A percentile compares a stretch with the other conserved stretches of the same genome.
phyloP scores from a whole-genome alignment of 306 rosid species.

The Carpinus viminea region DNA sequence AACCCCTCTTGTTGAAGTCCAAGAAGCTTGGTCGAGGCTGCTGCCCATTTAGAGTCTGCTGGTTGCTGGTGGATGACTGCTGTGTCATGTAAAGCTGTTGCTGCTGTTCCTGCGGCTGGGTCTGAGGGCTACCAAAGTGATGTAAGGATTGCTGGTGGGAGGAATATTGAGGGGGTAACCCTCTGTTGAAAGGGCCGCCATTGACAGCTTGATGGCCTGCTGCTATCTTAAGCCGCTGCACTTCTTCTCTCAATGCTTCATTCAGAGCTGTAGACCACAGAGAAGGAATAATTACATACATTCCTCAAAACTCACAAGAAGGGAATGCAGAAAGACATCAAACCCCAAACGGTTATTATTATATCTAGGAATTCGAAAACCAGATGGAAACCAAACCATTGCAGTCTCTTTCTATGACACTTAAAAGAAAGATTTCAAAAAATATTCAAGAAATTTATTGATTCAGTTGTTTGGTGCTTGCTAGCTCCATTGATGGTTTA shows the following conservation, averaged over 20 bases:
- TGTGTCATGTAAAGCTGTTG: constrained; percentile 53
- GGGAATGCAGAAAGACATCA: constrained; percentile 1
- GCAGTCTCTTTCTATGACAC: not conserved
- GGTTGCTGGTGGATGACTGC: constrained; percentile 45
- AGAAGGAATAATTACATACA: not conserved
- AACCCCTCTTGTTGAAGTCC: constrained; percentile 54
- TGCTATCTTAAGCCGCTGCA: constrained; percentile 83
- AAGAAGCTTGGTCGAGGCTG: constrained; percentile 44
- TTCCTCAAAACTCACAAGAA: not conserved
- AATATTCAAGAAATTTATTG: constrained; percentile 13
- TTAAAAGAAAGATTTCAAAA: not conserved
- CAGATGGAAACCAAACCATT: not conserved
- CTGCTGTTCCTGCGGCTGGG: constrained; percentile 54
- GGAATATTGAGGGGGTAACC: constrained; percentile 60
- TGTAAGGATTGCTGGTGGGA: constrained; percentile 53
- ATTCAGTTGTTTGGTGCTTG: constrained; percentile 3
- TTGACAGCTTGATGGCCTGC: constrained; percentile 45
- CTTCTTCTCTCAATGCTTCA: constrained; percentile 77
- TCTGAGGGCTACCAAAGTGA: constrained; percentile 40
- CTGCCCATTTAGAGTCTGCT: constrained; percentile 47
- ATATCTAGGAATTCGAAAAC: not conserved
- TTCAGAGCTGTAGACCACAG: constrained; percentile 59
- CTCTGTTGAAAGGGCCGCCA: constrained; percentile 58
- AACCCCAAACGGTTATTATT: not conserved
- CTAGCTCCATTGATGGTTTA: not conserved